Percentiles rank a stretch among this genome's conserved stretches.
These are phyloP conservation scores for Anisodus acutangulus DNA, from an alignment of 257 asterid species.

Conservation along the genomic window DNA sequence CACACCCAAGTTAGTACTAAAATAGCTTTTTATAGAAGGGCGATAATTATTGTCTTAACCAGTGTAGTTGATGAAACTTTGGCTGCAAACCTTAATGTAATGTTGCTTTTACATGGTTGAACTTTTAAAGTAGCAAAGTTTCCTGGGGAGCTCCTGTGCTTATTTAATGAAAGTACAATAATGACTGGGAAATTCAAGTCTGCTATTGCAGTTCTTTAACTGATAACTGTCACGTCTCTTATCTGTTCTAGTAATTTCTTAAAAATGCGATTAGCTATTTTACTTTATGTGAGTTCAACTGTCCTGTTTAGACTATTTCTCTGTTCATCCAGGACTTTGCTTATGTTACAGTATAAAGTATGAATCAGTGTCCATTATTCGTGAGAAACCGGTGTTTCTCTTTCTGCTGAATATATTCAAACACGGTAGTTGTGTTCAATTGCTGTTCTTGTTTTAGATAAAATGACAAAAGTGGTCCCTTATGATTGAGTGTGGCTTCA, in stretches of 20 bases:
- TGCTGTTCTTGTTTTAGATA: not conserved
- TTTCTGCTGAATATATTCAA: not conserved
- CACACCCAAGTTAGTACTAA: not conserved
- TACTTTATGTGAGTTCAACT: not conserved
- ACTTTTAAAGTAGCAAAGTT: not conserved
- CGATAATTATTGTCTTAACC: not conserved
- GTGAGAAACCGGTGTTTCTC: not conserved
- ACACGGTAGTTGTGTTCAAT: not conserved
- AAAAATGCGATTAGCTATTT: not conserved
- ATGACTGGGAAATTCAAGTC: not conserved
- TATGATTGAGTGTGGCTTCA: no score
- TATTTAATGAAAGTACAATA: not conserved
- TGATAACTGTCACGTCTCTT: not conserved
- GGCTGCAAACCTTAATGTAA: not conserved
- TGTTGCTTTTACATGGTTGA: not conserved
- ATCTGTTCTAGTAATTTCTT: not conserved
- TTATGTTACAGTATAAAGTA: not conserved
- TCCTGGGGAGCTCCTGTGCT: not conserved
- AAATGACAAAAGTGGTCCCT: no score
- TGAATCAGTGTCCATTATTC: not conserved
- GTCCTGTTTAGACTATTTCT: no score
- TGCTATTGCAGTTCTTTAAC: not conserved
- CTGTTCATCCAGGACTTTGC: no score
- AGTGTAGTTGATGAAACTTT: not conserved
- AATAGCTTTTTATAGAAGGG: not conserved